phyloP scores from a whole-genome alignment of 805 yeast genomes.

The Cephaloascus fragrans region DNA sequence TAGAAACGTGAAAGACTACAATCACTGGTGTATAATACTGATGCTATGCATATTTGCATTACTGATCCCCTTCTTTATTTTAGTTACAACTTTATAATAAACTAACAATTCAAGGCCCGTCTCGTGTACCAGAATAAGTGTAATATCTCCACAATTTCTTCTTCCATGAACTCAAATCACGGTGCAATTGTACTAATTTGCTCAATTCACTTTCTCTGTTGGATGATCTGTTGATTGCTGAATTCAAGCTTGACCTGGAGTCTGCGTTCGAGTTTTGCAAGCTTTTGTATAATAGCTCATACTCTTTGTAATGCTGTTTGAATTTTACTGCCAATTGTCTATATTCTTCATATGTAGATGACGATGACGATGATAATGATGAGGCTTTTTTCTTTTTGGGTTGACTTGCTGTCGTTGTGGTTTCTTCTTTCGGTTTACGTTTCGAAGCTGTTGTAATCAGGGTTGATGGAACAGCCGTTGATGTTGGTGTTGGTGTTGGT shows the following conservation, averaged over 20 bases:
- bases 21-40: too few species aligned
- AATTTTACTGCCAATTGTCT: constrained; percentile 18
- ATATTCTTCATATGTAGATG: constrained; percentile 13
- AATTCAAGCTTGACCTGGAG: too few species aligned
- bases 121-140: too few species aligned
- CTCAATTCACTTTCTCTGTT: constrained; percentile 3
- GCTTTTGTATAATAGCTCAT: constrained; percentile 15
- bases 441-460: background rate
- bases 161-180: constrained; percentile 11
- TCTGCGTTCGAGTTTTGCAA: too few species aligned
- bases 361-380: too few species aligned
- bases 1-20: too few species aligned
- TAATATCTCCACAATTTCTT: constrained; percentile 10
- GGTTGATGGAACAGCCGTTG: too few species aligned
- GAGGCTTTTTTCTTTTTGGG: constrained; percentile 13
- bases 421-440: background rate
- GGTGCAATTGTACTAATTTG: constrained; percentile 11
- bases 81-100: too few species aligned
- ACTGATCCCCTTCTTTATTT: too few species aligned
- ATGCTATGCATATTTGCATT: too few species aligned
- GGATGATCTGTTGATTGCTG: background rate
- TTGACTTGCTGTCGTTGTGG: background rate
- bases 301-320: constrained; percentile 21
- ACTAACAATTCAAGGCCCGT: too few species aligned
- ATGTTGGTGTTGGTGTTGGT: too few species aligned